These are phyloP conservation scores for Tagetes patula DNA, from an alignment of 129 eudicot species.

Conservation along the genomic window DNA sequence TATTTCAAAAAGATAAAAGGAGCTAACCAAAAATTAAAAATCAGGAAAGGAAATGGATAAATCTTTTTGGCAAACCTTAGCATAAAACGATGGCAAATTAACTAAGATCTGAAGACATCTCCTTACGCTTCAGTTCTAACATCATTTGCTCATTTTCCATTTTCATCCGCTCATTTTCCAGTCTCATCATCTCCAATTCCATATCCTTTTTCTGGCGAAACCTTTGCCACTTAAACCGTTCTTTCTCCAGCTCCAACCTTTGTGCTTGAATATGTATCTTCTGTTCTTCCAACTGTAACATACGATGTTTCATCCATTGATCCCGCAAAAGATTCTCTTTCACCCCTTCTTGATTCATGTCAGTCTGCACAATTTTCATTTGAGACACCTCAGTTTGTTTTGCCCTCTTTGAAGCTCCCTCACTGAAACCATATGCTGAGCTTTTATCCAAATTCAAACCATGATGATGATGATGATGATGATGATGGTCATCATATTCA, in stretches of 20 bases:
- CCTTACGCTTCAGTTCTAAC: slow-evolving; percentile 75
- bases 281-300: slow-evolving; percentile 62
- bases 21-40: slow-evolving; percentile 22
- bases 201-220: slow-evolving; percentile 63
- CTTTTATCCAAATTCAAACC: slow-evolving; percentile 34
- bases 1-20: slow-evolving; percentile 10
- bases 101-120: slow-evolving; percentile 44
- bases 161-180: slow-evolving; percentile 79
- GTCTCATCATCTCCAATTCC: slow-evolving; percentile 68
- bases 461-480: slow-evolving; percentile 38
- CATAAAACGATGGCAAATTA: slow-evolving; percentile 20
- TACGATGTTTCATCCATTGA: slow-evolving; percentile 53
- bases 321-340: slow-evolving; percentile 40
- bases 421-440: slow-evolving; percentile 36
- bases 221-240: slow-evolving; percentile 79
- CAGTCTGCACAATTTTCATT: slow-evolving; percentile 35
- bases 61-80: slow-evolving; percentile 1
- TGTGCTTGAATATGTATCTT: slow-evolving; percentile 62
- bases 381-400: slow-evolving; percentile 46
- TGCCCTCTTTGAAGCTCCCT: slow-evolving; percentile 55
- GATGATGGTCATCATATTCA: slow-evolving; percentile 45
- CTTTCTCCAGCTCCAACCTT: slow-evolving; percentile 84
- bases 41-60: neutral
- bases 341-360: slow-evolving; percentile 46
- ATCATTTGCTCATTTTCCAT: slow-evolving; percentile 80